Conservation (phyloP, 2,329 filamentous ascomycete species). For the Rosellinia necatrix region DNA sequence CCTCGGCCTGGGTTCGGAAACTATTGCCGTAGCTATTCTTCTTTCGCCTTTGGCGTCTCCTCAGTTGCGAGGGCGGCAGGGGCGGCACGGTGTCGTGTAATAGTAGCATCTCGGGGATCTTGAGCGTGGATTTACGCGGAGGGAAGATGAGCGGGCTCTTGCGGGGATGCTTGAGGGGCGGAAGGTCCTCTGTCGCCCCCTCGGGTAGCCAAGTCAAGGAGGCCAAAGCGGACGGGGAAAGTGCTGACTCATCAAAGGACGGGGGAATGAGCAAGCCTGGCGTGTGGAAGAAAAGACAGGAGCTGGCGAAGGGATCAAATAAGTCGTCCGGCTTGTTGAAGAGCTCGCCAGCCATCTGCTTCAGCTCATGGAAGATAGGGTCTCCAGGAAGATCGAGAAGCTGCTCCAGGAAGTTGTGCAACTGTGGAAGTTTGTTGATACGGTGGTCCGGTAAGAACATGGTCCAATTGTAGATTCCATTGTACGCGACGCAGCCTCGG, state of each 20-base stretch:
- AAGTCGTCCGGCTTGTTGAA: slow-evolving; percentile 55
- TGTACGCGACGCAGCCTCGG: slow-evolving; percentile 59
- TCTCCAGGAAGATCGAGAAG: slow-evolving; percentile 35
- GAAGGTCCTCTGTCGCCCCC: background rate
- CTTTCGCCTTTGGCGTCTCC: slow-evolving; percentile 29
- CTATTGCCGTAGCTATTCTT: slow-evolving; percentile 44
- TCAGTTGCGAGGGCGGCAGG: slow-evolving; percentile 19
- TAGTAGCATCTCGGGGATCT: slow-evolving; percentile 55
- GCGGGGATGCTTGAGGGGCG: slow-evolving; percentile 14
- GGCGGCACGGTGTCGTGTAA: slow-evolving; percentile 48
- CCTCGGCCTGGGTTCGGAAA: slow-evolving; percentile 52
- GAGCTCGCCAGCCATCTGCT: slow-evolving; percentile 45
- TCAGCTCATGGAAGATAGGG: slow-evolving; percentile 45
- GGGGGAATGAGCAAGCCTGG: slow-evolving; percentile 53
- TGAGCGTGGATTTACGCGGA: slow-evolving; percentile 51
- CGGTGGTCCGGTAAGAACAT: slow-evolving; percentile 60
- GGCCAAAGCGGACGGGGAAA: slow-evolving; percentile 31
- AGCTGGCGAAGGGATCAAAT: slow-evolving; percentile 65
- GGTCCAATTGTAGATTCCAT: slow-evolving; percentile 69
- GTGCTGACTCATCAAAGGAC: slow-evolving; percentile 47
- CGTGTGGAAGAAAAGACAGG: slow-evolving; percentile 62
- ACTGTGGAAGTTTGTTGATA: slow-evolving; percentile 43
- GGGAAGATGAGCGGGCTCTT: slow-evolving; percentile 53
- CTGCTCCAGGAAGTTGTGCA: slow-evolving; percentile 26
- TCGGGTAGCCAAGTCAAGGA: slow-evolving; percentile 26